Conservation (phyloP, 371 early-diverging fungal genomes). For the Apophysomyces elegans region DNA sequence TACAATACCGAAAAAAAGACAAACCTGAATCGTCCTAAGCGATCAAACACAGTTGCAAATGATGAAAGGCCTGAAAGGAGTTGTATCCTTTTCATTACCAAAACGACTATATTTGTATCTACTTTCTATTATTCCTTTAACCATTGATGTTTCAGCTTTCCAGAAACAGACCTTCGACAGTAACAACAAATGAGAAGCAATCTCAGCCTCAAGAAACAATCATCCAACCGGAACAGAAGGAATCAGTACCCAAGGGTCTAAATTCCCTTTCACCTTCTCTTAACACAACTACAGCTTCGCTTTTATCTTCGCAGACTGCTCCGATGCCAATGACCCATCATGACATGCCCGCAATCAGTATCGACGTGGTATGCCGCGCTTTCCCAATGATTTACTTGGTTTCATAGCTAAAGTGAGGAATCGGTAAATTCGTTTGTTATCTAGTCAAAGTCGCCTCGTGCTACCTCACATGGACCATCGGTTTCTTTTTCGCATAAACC, state of each 20-base stretch:
- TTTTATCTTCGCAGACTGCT: background rate
- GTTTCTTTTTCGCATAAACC: conserved; percentile 34
- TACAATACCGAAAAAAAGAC: background rate
- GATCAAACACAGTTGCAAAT: conserved; percentile 7
- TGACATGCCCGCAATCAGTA: background rate
- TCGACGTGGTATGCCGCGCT: background rate
- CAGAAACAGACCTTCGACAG: conserved; percentile 14
- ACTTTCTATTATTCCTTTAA: background rate
- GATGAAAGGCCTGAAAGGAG: conserved; percentile 27
- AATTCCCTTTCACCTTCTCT: background rate
- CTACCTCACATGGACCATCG: background rate
- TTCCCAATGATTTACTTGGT: background rate
- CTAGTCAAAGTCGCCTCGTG: conserved; percentile 8
- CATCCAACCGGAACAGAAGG: conserved; percentile 5
- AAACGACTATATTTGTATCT: background rate
- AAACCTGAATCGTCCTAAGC: background rate
- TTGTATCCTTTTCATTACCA: conserved; percentile 16
- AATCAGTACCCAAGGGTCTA: background rate
- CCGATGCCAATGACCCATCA: background rate
- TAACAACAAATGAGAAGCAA: conserved; percentile 7
- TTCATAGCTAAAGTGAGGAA: background rate
- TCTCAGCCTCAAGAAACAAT: conserved; percentile 5
- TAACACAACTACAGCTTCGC: background rate
- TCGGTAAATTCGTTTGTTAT: background rate
- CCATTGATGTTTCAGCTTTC: conserved; percentile 13